phyloP scores from a whole-genome alignment of 495 filamentous ascomycete species.

The Clohesyomyces aquaticus region DNA sequence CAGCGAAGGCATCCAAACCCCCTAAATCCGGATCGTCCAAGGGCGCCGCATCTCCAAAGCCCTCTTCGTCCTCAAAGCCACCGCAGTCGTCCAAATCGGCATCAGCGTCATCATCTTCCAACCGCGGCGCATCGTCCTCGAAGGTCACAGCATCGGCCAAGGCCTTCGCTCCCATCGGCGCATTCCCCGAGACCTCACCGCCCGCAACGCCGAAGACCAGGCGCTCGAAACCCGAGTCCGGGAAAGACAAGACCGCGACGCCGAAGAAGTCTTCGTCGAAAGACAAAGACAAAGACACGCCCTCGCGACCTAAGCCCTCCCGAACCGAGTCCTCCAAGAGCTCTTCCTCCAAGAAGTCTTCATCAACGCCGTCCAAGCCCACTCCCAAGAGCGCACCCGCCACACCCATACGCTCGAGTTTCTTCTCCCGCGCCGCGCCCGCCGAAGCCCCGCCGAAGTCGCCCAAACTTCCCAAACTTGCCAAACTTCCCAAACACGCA shows the following conservation, averaged over 20 bases:
- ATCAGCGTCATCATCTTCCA: not conserved
- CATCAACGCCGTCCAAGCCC: too few relatives aligned
- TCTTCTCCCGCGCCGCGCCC: too few relatives aligned
- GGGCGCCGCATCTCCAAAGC: not conserved
- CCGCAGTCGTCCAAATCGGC: not conserved
- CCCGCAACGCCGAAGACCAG: not conserved
- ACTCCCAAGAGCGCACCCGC: constrained; percentile 12
- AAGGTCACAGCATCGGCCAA: not conserved
- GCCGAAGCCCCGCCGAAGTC: too few relatives aligned
- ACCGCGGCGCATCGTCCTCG: not conserved
- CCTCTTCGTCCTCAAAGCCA: not conserved
- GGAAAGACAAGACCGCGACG: too few relatives aligned
- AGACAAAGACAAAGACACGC: too few relatives aligned
- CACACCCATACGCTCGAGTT: constrained; percentile 11
- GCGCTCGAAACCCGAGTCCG: too few relatives aligned
- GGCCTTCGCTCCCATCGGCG: not conserved
- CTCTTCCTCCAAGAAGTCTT: too few relatives aligned
- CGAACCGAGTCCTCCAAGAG: constrained; percentile 2
- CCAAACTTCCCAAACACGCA: constrained; percentile 3
- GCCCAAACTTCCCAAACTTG: too few relatives aligned
- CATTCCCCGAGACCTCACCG: constrained; percentile 8
- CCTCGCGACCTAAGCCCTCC: too few relatives aligned
- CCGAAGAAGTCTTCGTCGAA: too few relatives aligned
- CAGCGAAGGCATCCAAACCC: not conserved
- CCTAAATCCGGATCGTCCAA: not conserved